These are phyloP conservation scores for Neofusicoccum sp. DNA, from an alignment of 2,329 filamentous ascomycete species.

Conservation along the genomic window DNA sequence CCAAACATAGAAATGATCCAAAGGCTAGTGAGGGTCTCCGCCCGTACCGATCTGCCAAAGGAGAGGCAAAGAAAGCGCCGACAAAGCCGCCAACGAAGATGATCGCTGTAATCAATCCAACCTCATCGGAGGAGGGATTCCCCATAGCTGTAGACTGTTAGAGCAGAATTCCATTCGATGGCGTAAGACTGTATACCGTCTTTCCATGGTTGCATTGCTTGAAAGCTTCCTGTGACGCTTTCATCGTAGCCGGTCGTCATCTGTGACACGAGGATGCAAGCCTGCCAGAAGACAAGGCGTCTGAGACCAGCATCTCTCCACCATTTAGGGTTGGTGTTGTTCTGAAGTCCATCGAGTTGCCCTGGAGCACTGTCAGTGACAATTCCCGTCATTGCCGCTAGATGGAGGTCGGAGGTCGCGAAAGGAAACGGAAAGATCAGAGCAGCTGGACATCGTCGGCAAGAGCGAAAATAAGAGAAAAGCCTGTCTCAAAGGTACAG, in stretches of 20 bases:
- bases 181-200: constrained; percentile 33
- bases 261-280: constrained; percentile 6
- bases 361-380: neutral
- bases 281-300: neutral
- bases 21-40: neutral
- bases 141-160: neutral
- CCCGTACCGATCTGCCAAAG: constrained; percentile 3
- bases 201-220: constrained; percentile 51
- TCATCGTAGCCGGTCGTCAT: constrained; percentile 54
- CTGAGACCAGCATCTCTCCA: constrained; percentile 11
- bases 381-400: neutral
- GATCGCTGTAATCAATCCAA: constrained; percentile 10
- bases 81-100: constrained; percentile 11
- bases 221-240: constrained; percentile 55
- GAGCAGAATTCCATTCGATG: neutral
- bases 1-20: constrained; percentile 4
- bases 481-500: no score
- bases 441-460: neutral
- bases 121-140: neutral
- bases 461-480: neutral
- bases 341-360: neutral
- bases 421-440: neutral
- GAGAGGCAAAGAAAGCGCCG: constrained; percentile 10
- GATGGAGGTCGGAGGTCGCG: neutral
- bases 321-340: constrained; percentile 11